phyloP scores from a whole-genome alignment of 176 grass and related monocot species.

The Oryza coarctata region DNA sequence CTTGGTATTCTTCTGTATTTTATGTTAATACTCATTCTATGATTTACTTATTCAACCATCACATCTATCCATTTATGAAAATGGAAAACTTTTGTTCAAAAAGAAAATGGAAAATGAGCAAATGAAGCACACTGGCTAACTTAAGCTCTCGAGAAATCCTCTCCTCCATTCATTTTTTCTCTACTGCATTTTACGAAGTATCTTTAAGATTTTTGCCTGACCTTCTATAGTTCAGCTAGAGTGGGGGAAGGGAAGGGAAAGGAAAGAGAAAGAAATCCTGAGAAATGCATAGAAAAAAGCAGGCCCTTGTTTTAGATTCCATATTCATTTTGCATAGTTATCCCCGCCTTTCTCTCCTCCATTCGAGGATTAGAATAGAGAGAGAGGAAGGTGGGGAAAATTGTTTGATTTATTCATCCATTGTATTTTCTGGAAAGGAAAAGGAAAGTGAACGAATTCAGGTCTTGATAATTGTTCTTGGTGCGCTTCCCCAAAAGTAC shows the following conservation, averaged over 20 bases:
- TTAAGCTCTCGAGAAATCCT: slow-evolving; percentile 43
- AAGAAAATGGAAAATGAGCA: background rate
- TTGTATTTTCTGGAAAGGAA: slow-evolving; percentile 12
- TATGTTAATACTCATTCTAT: background rate
- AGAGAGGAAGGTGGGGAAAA: slow-evolving; percentile 40
- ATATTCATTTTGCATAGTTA: slow-evolving; percentile 9
- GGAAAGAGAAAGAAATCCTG: background rate
- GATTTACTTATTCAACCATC: background rate
- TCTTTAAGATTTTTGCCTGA: background rate
- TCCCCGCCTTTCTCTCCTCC: slow-evolving; percentile 45
- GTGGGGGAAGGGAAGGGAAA: background rate
- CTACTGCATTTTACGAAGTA: background rate
- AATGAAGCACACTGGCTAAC: background rate
- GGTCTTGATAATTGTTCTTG: slow-evolving; percentile 2
- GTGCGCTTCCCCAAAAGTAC: background rate
- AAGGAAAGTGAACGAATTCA: background rate
- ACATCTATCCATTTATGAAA: background rate
- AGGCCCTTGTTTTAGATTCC: slow-evolving; percentile 3
- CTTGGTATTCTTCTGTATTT: background rate
- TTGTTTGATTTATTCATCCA: background rate
- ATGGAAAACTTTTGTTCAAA: background rate
- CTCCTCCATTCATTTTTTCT: background rate
- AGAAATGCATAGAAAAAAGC: slow-evolving; percentile 11
- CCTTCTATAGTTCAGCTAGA: slow-evolving; percentile 7
- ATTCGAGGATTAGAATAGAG: slow-evolving; percentile 30